Evolutionary conservation across 2,329 filamentous ascomycete genomes (phyloP).

Genomic region (Plenodomus lindquistii): DNA sequence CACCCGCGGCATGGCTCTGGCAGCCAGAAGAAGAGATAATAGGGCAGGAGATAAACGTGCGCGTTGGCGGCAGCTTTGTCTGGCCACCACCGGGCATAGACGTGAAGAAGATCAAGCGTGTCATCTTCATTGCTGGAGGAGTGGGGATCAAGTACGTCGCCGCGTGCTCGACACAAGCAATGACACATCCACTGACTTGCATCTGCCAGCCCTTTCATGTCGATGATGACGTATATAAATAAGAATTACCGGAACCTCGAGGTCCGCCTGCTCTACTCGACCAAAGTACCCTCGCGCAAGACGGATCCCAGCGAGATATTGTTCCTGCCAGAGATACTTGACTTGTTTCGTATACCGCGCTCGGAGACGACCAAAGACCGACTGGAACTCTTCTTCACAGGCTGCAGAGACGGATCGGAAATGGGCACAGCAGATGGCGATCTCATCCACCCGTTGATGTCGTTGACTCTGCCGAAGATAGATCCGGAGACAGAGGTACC

Average conservation of each 20-base stretch:
- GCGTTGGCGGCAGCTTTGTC: constrained; percentile 79
- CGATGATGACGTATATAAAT: constrained; percentile 68
- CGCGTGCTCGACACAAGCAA: neutral
- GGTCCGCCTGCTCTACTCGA: constrained; percentile 68
- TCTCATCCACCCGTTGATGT: constrained; percentile 39
- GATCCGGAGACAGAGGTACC: constrained; percentile 35
- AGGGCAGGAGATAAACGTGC: constrained; percentile 63
- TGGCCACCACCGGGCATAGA: constrained; percentile 67
- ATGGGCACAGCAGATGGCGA: constrained; percentile 30
- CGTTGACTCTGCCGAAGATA: constrained; percentile 34
- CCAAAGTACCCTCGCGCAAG: constrained; percentile 45
- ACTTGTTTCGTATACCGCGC: constrained; percentile 35
- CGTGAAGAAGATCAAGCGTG: constrained; percentile 54
- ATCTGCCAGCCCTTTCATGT: constrained; percentile 66
- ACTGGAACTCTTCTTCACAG: constrained; percentile 44
- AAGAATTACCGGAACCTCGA: constrained; percentile 46
- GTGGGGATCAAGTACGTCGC: constrained; percentile 73
- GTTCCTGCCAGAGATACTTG: constrained; percentile 41
- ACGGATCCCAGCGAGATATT: constrained; percentile 38
- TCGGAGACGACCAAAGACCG: constrained; percentile 31
- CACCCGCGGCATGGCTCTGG: constrained; percentile 79
- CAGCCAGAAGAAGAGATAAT: constrained; percentile 58
- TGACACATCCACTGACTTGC: constrained; percentile 12
- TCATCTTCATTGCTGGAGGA: constrained; percentile 78
- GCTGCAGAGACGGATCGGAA: constrained; percentile 32